Conservation (phyloP, 371 early-diverging fungal species). For the Mortierella sp. region DNA sequence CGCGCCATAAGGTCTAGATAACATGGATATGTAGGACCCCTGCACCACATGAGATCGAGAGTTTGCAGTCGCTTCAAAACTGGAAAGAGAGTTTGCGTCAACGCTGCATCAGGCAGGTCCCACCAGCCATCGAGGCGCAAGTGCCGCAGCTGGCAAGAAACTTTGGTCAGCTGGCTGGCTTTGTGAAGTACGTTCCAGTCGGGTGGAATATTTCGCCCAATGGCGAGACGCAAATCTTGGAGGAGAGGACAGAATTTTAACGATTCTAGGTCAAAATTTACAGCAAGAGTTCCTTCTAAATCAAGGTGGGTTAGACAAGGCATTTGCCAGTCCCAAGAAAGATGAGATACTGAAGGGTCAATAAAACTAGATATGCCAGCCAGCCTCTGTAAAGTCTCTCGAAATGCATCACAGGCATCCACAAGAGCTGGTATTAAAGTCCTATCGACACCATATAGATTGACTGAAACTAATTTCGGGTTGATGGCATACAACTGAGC, state of each 20-base stretch:
- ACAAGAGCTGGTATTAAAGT: slow-evolving; percentile 12
- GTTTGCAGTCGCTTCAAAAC: slow-evolving; percentile 12
- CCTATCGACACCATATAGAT: slow-evolving; percentile 16
- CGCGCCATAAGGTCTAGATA: slow-evolving; percentile 7
- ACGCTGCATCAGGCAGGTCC: slow-evolving; percentile 7
- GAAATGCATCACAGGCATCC: slow-evolving; percentile 17
- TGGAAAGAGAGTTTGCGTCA: slow-evolving; percentile 7
- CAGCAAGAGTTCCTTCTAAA: slow-evolving; percentile 38
- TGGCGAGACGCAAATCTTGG: slow-evolving; percentile 13
- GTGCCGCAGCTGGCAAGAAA: not conserved
- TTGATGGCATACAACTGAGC: not conserved
- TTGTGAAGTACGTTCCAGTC: slow-evolving; percentile 20
- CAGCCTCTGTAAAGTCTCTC: slow-evolving; percentile 9
- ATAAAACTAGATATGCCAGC: slow-evolving; percentile 16
- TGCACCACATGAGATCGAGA: slow-evolving; percentile 38
- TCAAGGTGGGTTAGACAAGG: slow-evolving; percentile 23
- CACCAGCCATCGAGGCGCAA: slow-evolving; percentile 34
- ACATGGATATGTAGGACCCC: slow-evolving; percentile 1
- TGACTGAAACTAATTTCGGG: slow-evolving; percentile 4
- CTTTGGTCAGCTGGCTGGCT: slow-evolving; percentile 6
- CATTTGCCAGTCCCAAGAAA: slow-evolving; percentile 21
- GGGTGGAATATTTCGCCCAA: slow-evolving; percentile 22
- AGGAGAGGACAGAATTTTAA: slow-evolving; percentile 20
- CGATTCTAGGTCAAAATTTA: slow-evolving; percentile 15
- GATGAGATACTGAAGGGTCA: not conserved